phyloP scores from a whole-genome alignment of 108 stramenopile species.

The Conticribra weissflogii region DNA sequence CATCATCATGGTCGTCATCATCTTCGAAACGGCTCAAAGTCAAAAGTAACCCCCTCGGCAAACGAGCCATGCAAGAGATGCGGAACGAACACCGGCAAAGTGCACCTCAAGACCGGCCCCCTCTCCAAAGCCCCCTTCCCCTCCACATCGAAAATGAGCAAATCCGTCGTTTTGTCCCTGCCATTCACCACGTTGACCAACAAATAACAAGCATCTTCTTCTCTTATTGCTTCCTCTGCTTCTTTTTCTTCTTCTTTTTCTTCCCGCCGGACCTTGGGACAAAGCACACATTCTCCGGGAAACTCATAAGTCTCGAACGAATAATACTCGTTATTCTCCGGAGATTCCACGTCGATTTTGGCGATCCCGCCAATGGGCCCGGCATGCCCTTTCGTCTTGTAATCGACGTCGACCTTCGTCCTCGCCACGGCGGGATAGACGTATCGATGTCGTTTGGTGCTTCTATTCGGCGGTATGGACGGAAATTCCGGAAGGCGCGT shows the following conservation, averaged over 20 bases:
- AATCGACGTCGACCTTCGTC: background rate
- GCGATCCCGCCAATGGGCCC: conserved; percentile 22
- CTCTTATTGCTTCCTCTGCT: too few relatives aligned
- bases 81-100: conserved; percentile 17
- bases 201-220: conserved; percentile 61
- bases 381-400: background rate
- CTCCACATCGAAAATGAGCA: conserved; percentile 53
- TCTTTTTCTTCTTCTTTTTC: conserved; percentile 2
- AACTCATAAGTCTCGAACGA: conserved; percentile 34
- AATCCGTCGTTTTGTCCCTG: conserved; percentile 34
- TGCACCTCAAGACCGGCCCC: conserved; percentile 8
- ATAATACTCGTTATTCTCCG: conserved; percentile 9
- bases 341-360: conserved; percentile 22
- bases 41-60: conserved; percentile 25
- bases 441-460: conserved; percentile 32
- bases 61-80: conserved; percentile 18
- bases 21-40: conserved; percentile 1
- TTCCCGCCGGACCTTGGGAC: conserved; percentile 28
- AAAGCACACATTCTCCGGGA: conserved; percentile 39
- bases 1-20: background rate
- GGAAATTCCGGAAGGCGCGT: conserved; percentile 44
- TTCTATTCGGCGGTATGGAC: conserved; percentile 25
- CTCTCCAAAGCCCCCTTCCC: conserved; percentile 27
- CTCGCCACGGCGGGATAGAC: conserved; percentile 30
- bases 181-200: conserved; percentile 32